Percentiles rank a stretch among this genome's conserved stretches.
Conservation (phyloP, 1,139 yeast species). For the Magnusiomyces sp. region DNA sequence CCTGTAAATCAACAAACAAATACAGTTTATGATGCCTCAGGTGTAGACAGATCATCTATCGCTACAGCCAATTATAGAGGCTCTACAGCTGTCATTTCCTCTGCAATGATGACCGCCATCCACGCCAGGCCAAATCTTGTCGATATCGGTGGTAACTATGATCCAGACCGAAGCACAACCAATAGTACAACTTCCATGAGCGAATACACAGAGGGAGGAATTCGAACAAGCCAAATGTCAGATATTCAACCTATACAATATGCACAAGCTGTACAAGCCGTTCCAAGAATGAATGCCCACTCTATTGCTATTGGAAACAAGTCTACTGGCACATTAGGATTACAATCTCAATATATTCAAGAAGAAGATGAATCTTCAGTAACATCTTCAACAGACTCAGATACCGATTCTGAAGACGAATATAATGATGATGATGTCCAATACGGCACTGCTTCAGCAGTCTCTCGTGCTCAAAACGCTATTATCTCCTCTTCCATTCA, state of each 20-base stretch:
- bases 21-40: conserved; percentile 10
- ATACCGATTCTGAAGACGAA: conserved; percentile 1
- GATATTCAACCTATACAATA: background rate
- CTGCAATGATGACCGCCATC: conserved; percentile 26
- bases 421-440: too few species aligned
- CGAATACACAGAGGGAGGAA: background rate
- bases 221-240: background rate
- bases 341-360: conserved; percentile 8
- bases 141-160: conserved; percentile 18
- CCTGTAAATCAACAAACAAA: conserved; percentile 4
- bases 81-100: conserved; percentile 25
- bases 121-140: conserved; percentile 28
- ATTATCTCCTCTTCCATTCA: too few species aligned
- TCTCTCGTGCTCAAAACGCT: too few species aligned
- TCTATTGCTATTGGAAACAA: conserved; percentile 9
- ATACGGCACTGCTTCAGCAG: too few species aligned
- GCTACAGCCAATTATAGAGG: conserved; percentile 30
- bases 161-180: conserved; percentile 1
- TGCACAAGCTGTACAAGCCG: background rate
- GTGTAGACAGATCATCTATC: conserved; percentile 23
- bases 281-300: conserved; percentile 8
- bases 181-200: background rate
- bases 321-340: background rate
- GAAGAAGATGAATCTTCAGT: conserved; percentile 6
- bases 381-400: conserved; percentile 3